Conservation (phyloP, 805 yeast genomes). For the Metschnikowia chrysomelidarum region DNA sequence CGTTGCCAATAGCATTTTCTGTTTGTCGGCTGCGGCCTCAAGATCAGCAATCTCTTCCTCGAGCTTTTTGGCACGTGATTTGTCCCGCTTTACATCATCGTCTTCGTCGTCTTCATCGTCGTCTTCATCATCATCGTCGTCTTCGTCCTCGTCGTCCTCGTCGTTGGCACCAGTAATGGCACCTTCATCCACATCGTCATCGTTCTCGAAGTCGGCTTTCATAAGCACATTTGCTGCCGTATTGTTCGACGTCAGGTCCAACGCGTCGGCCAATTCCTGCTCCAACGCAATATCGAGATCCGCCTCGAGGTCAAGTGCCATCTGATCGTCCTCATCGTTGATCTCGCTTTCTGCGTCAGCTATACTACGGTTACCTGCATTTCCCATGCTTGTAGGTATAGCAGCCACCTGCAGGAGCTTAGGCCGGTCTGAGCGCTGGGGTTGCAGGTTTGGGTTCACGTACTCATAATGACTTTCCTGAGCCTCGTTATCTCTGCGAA, state of each 20-base stretch:
- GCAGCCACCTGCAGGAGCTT: neutral
- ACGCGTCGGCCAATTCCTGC: conserved; percentile 55
- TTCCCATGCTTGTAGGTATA: neutral
- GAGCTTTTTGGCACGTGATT: conserved; percentile 60
- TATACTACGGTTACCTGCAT: neutral
- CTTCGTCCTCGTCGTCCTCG: conserved; percentile 39
- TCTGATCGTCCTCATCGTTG: conserved; percentile 31
- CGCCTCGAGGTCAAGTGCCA: conserved; percentile 31
- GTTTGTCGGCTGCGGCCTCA: conserved; percentile 70
- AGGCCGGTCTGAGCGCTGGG: conserved; percentile 3
- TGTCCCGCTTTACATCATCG: conserved; percentile 48
- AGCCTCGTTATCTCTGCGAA: conserved; percentile 77
- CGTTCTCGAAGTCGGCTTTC: conserved; percentile 18
- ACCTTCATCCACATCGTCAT: conserved; percentile 13
- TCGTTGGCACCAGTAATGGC: conserved; percentile 21
- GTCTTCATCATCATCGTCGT: conserved; percentile 50
- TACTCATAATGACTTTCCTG: conserved; percentile 77
- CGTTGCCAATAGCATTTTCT: conserved; percentile 65
- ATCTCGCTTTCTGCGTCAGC: conserved; percentile 3
- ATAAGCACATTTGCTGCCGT: conserved; percentile 21
- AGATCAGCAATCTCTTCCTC: conserved; percentile 85
- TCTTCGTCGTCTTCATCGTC: conserved; percentile 51
- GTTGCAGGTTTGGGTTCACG: conserved; percentile 48
- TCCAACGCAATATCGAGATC: conserved; percentile 46
- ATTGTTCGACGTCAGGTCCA: conserved; percentile 34